Conservation (phyloP, 164 flowering plant genomes). For the Berberis thunbergii region DNA sequence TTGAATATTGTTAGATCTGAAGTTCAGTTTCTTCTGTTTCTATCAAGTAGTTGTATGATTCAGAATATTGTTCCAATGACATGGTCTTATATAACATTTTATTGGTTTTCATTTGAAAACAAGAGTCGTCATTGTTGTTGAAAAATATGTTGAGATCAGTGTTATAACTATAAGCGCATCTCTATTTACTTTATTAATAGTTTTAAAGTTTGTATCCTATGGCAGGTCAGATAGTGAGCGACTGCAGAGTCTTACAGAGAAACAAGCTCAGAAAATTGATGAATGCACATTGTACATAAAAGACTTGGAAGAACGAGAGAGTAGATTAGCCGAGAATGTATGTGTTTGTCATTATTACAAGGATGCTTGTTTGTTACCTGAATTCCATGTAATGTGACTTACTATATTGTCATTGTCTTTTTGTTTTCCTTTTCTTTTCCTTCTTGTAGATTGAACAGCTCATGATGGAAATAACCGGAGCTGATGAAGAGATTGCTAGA, state of each 20-base stretch:
- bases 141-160: not conserved
- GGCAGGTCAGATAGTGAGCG: conserved; percentile 80
- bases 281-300: conserved; percentile 45
- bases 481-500: conserved; percentile 64
- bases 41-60: too few species aligned
- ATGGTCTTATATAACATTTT: too few species aligned
- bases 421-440: not conserved
- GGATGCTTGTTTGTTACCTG: not conserved
- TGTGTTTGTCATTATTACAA: conserved; percentile 2
- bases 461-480: conserved; percentile 39
- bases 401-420: not conserved
- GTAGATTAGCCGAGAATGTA: conserved; percentile 51
- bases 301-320: conserved; percentile 65
- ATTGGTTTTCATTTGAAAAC: too few species aligned
- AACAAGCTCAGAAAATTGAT: conserved; percentile 50
- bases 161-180: not conserved
- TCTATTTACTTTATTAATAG: not conserved
- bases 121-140: too few species aligned
- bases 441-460: conserved; percentile 56
- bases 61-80: too few species aligned
- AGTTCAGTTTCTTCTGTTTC: too few species aligned
- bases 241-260: conserved; percentile 53
- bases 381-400: not conserved
- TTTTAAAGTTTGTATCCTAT: conserved; percentile 12
- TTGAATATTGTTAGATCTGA: too few species aligned